Evolutionary conservation across 2,329 filamentous ascomycete species (phyloP).

Genomic region (Whalleya microplaca): DNA sequence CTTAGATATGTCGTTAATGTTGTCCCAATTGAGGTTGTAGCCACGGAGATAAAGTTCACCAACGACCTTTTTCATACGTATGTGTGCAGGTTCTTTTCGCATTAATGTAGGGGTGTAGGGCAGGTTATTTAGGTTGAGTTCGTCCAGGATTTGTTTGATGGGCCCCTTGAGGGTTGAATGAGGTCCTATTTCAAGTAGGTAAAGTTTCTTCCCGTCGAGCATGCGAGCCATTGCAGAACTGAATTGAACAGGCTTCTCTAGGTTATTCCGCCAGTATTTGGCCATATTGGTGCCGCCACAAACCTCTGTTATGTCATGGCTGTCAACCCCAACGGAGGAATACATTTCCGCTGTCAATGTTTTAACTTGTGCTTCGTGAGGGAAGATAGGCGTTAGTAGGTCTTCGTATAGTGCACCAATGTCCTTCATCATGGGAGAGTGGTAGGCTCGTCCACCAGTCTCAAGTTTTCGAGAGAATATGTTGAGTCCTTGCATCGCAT

Average conservation of each 20-base stretch:
- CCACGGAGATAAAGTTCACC: slow-evolving; percentile 4
- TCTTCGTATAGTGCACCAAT: slow-evolving; percentile 21
- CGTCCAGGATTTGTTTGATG: slow-evolving; percentile 29
- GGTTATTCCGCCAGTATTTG: slow-evolving; percentile 18
- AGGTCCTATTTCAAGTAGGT: slow-evolving; percentile 9
- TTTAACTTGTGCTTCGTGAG: too few relatives aligned
- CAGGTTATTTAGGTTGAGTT: not conserved
- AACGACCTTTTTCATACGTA: not conserved
- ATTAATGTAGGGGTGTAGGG: not conserved
- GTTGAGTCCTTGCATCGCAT: not conserved
- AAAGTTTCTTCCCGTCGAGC: not conserved
- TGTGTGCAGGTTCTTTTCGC: not conserved
- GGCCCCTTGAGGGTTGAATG: slow-evolving; percentile 41
- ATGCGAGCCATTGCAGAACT: not conserved
- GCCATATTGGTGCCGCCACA: too few relatives aligned
- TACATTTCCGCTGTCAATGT: too few relatives aligned
- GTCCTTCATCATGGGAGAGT: slow-evolving; percentile 18
- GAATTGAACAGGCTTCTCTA: slow-evolving; percentile 8
- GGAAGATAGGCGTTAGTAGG: slow-evolving; percentile 3
- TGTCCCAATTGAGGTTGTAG: not conserved
- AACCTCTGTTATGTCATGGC: too few relatives aligned
- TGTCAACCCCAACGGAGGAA: too few relatives aligned
- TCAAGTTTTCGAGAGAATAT: slow-evolving; percentile 3
- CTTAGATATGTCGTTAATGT: slow-evolving; percentile 1
- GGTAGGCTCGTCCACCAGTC: slow-evolving; percentile 10